These are phyloP conservation scores for Diaporthe aspalathi DNA, from an alignment of 2,329 filamentous ascomycete genomes.

Conservation along the genomic window DNA sequence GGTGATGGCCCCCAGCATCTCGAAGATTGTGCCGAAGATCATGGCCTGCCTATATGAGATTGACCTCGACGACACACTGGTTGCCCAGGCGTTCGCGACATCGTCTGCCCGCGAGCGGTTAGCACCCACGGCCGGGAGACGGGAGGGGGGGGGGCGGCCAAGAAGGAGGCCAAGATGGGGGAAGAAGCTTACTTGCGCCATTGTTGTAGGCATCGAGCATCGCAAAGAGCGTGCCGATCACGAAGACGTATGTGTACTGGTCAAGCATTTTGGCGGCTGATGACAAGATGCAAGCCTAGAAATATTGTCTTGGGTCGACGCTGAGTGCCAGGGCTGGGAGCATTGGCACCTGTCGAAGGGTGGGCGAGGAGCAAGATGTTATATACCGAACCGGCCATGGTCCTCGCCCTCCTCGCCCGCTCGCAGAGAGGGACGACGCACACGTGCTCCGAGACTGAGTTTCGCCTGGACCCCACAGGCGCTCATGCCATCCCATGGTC, in stretches of 20 bases:
- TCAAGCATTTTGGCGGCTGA: conserved; percentile 64
- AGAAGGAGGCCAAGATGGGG: not conserved
- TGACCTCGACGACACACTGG: conserved; percentile 83
- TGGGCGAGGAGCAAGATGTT: conserved; percentile 10
- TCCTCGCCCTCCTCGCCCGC: not conserved
- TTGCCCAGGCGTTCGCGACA: conserved; percentile 87
- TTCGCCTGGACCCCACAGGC: conserved; percentile 12
- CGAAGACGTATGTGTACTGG: conserved; percentile 78
- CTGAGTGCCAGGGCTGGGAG: not conserved
- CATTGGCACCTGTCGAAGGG: not conserved
- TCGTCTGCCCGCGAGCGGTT: conserved; percentile 66
- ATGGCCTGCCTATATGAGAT: conserved; percentile 77
- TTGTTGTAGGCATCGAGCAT: conserved; percentile 83
- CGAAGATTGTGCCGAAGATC: conserved; percentile 74
- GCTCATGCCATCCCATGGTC: conserved; percentile 5
- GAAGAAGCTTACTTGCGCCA: conserved; percentile 71
- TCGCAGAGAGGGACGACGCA: not conserved
- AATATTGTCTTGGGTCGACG: conserved; percentile 16
- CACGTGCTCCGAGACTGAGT: conserved; percentile 10
- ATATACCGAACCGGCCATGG: not conserved
- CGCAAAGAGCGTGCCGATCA: conserved; percentile 80
- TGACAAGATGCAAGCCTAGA: conserved; percentile 32
- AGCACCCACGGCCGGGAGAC: not conserved
- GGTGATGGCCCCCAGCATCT: conserved; percentile 74
- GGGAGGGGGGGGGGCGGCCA: not conserved